Evolutionary conservation across 805 yeast species (phyloP), one percentile per base, ranked within the genome.

Genomic region (Starmerella floris): DNA sequence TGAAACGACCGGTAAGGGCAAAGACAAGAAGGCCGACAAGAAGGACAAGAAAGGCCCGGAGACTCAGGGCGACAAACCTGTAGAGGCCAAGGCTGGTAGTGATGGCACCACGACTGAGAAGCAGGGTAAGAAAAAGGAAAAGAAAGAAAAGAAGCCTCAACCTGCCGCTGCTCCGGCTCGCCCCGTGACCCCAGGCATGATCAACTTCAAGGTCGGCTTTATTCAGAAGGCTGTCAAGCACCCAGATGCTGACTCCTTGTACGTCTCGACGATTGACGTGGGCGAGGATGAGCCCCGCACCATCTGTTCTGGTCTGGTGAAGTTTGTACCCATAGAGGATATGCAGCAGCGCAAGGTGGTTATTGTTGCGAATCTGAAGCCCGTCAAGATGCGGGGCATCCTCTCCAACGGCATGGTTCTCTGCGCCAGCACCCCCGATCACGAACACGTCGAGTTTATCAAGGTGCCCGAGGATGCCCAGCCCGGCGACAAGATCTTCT

Each of bases 241-340:
- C 67, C 98, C 98, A 50, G 88, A 91, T 62, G 99, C 99, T 28
- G 99, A 91, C 65, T 73, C 95, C 1, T 70, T 91, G 56, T 91
- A 91, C 62, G 95, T 91, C 44, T 91, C 97, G 23, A 91, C 98
- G 40, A 91, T 91, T 56, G 83, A 93, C 50, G 77, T 83, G 70
- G 99, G 98, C 53, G 99, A 91, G 56, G 87, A 71, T 49, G 95
- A 83, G 61, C 98, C 99, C 59, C 77, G 99, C 70, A 91, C 97
- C 25, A 94, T 91, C 44, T 91, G 98, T 69, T 83, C 95, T 11
- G 99, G 99, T 54, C 72, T 91, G 57, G 96, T 85, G 50, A 83
- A 83, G 54, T 77, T 82, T 65, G 72, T 83, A 60, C 78, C 94
- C 32, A 62, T 93, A 51, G 97, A 91, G 67, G 94, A 81, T 34